Conservation (phyloP, 2,329 filamentous ascomycete species). For the Cercospora brassicicola region DNA sequence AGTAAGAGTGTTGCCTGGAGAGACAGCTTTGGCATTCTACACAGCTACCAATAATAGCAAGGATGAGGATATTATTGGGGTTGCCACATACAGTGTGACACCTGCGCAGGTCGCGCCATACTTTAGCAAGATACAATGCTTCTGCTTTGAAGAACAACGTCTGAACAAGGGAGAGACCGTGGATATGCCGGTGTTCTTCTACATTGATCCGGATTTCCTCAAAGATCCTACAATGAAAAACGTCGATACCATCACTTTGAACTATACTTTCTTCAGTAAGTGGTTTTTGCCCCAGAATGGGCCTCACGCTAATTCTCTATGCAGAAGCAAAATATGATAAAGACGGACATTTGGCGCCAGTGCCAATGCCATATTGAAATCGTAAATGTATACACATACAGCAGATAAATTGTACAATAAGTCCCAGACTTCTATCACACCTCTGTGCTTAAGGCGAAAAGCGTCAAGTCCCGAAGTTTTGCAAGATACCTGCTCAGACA, state of each 20-base stretch:
- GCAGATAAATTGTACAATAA: background rate
- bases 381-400: background rate
- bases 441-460: background rate
- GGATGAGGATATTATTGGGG: constrained; percentile 86
- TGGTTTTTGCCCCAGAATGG: constrained; percentile 27
- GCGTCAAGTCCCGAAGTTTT: background rate
- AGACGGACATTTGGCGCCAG: constrained; percentile 67
- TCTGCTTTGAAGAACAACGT: constrained; percentile 95
- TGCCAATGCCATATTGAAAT: constrained; percentile 42
- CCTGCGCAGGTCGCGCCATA: constrained; percentile 94
- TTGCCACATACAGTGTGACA: constrained; percentile 96
- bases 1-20: constrained; percentile 89
- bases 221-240: constrained; percentile 90
- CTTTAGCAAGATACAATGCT: constrained; percentile 99
- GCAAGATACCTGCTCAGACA: background rate
- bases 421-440: background rate
- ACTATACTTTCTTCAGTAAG: constrained; percentile 98
- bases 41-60: constrained; percentile 89
- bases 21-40: constrained; percentile 96
- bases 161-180: constrained; percentile 94
- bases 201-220: constrained; percentile 92
- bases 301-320: constrained; percentile 25
- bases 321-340: constrained; percentile 82
- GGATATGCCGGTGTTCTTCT: constrained; percentile 99
- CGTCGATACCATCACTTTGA: constrained; percentile 91